These are phyloP conservation scores for Brassica cretica DNA, from an alignment of 345 rosid species.

Conservation along the genomic window DNA sequence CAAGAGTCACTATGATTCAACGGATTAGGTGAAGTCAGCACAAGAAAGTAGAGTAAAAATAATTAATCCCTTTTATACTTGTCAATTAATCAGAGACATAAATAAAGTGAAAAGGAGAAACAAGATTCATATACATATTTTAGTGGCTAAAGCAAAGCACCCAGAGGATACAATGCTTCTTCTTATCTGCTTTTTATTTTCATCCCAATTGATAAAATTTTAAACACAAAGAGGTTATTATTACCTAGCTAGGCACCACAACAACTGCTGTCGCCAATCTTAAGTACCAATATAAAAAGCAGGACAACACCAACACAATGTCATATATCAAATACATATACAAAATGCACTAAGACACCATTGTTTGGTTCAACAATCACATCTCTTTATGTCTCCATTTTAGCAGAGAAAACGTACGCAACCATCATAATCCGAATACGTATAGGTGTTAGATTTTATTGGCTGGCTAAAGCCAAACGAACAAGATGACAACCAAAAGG, in stretches of 20 bases:
- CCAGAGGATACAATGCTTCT: slow-evolving; percentile 6
- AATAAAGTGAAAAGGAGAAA: background rate
- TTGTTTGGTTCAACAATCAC: slow-evolving; percentile 3
- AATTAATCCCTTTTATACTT: slow-evolving; percentile 2
- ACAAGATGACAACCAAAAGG: slow-evolving; percentile 7
- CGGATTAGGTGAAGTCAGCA: background rate
- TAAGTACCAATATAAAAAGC: background rate
- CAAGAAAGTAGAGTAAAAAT: slow-evolving; percentile 5
- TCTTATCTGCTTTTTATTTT: background rate
- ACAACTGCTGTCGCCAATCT: slow-evolving; percentile 10
- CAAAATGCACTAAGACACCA: background rate
- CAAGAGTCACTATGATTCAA: background rate
- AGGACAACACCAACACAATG: background rate
- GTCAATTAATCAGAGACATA: slow-evolving; percentile 17
- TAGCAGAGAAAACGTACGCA: slow-evolving; percentile 14
- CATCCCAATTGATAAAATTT: background rate
- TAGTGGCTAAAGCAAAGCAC: background rate
- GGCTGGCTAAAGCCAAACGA: slow-evolving; percentile 22
- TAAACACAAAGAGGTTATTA: background rate
- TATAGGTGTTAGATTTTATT: slow-evolving; percentile 17
- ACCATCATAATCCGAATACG: background rate
- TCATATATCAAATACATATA: slow-evolving; percentile 1
- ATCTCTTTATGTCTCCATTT: slow-evolving; percentile 7
- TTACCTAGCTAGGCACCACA: slow-evolving; percentile 6
- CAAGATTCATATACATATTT: slow-evolving; percentile 4